Evolutionary conservation across 1,284 basidiomycete genomes (phyloP), one percentile per base, ranked within the genome.

Genomic region (Cystobasidium pallidum): DNA sequence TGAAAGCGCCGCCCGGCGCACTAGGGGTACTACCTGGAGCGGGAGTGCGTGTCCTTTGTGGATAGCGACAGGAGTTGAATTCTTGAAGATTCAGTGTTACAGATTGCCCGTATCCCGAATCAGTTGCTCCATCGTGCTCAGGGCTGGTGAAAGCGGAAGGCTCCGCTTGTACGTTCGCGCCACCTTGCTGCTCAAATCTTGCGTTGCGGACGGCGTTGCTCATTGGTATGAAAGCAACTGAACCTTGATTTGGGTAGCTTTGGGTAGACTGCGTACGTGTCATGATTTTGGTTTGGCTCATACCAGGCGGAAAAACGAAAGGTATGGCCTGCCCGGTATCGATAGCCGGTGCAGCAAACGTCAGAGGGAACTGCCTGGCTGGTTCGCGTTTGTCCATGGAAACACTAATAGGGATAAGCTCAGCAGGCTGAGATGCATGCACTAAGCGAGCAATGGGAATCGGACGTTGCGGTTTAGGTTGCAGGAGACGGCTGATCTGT

Each of bases 401-500:
- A 4, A 15, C 13, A n/a, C 30, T 17, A n/a, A 57, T 34, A 10
- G 54, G 54, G 3, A 21, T 57, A 34, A 34, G 2, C n/a, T 57
- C 19, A 10, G 54, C 54, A 39, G 58, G 58, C n/a, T 61, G 36
- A 19, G 39, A 61, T 43, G 58, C 41, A 15, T 57, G 30, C 58
- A 21, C 45, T 13, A 61, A 36, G 15, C 26, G 58, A 61, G 36
- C 34, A 28, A 61, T 45, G 24, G 36, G 58, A 21, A 61, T 61
- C 24, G 58, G 58, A n/a, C 58, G 58, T 39, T 24, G n/a, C 24
- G 58, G 58, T 36, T n/a, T 45, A 21, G 58, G 58, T 17, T 61
- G 58, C n/a, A 43, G 39, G 34, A 61, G 24, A 30, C 21, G 36
- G 15, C 19, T 34, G 21, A 57, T 21, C 21, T 30, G 30, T 36